These are phyloP conservation scores for Acacia crassicarpa DNA, from an alignment of 306 rosid genomes.

Conservation along the genomic window DNA sequence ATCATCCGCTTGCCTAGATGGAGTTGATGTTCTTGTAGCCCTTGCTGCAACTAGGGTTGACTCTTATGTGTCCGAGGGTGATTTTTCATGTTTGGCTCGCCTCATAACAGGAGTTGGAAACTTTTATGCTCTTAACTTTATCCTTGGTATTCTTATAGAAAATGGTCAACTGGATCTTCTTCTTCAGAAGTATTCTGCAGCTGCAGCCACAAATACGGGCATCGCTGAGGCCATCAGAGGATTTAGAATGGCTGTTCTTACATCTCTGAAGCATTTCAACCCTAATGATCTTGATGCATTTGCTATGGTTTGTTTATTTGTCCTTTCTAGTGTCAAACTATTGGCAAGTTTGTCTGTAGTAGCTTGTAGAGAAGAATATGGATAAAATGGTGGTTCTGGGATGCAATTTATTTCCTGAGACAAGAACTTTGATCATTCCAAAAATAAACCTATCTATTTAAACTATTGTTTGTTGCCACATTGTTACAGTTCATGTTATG, in stretches of 20 bases:
- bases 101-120: slow-evolving; percentile 97
- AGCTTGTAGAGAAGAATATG: slow-evolving; percentile 19
- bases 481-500: neutral
- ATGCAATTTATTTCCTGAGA: slow-evolving; percentile 13
- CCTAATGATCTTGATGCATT: slow-evolving; percentile 92
- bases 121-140: slow-evolving; percentile 85
- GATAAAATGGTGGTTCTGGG: slow-evolving; percentile 11
- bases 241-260: slow-evolving; percentile 95
- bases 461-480: neutral
- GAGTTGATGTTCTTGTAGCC: slow-evolving; percentile 98
- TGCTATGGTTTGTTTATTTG: slow-evolving; percentile 78
- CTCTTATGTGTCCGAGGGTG: slow-evolving; percentile 93
- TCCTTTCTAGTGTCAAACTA: neutral
- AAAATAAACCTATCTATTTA: neutral
- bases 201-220: slow-evolving; percentile 73
- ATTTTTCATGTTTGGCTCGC: slow-evolving; percentile 94
- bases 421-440: neutral
- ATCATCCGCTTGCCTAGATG: slow-evolving; percentile 96
- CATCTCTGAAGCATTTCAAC: slow-evolving; percentile 95
- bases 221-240: slow-evolving; percentile 93
- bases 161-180: slow-evolving; percentile 95
- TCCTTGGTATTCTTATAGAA: slow-evolving; percentile 96
- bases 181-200: slow-evolving; percentile 94
- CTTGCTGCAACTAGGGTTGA: slow-evolving; percentile 98
- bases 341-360: neutral